phyloP scores from a whole-genome alignment of 2,329 filamentous ascomycete genomes.

The Emergomyces orientalis region DNA sequence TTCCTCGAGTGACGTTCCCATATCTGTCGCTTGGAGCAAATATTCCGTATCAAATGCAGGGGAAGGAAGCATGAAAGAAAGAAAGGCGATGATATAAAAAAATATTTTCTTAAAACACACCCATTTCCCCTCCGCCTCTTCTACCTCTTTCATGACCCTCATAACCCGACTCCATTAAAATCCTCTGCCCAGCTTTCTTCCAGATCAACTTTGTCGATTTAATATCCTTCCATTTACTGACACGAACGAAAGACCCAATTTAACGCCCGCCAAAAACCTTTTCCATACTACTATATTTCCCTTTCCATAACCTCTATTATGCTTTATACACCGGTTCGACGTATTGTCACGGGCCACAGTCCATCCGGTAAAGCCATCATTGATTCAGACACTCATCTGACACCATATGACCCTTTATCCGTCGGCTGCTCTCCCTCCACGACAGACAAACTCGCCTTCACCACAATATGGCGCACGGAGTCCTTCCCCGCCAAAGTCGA shows the following conservation, averaged over 20 bases:
- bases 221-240: background rate
- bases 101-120: background rate
- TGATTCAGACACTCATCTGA: slow-evolving; percentile 20
- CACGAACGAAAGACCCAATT: background rate
- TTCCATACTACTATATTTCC: background rate
- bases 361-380: slow-evolving; percentile 22
- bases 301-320: slow-evolving; percentile 8
- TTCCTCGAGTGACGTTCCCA: background rate
- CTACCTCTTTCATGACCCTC: background rate
- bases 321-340: slow-evolving; percentile 15
- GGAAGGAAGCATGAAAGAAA: background rate
- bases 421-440: slow-evolving; percentile 11
- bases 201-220: background rate
- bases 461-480: slow-evolving; percentile 20
- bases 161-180: background rate
- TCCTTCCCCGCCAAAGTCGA: slow-evolving; percentile 18
- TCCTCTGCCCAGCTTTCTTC: background rate
- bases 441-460: slow-evolving; percentile 18
- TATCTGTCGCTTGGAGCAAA: background rate
- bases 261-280: no score
- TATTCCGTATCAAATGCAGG: background rate
- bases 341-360: slow-evolving; percentile 22
- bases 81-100: background rate
- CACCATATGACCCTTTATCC: slow-evolving; percentile 18
- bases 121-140: background rate